Evolutionary conservation across 208 protist genomes (phyloP), one percentile per base, ranked within the genome.

Genomic region (Trypanosoma cruzi): DNA sequence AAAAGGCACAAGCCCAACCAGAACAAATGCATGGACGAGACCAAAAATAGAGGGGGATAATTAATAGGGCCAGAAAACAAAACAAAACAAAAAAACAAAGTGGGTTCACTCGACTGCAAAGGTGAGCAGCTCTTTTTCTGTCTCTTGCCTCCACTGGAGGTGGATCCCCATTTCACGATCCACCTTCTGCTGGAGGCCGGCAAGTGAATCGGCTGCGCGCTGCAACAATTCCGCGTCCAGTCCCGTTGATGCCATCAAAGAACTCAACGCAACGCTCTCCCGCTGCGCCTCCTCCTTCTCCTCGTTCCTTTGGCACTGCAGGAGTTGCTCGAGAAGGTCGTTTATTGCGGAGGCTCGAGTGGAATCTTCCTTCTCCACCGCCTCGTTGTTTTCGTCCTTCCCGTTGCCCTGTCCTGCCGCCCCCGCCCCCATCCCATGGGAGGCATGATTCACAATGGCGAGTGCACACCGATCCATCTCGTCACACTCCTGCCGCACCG

Each of bases 41-140:
- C n/a, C n/a, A 44, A 44, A 44, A 44, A 14, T 7, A 44, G 40
- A 14, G 18, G 18, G 8, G 8, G 18, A 44, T 3, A 7, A 16
- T 7, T 16, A 44, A 44, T 44, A 14, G 18, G 8, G 40, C 40
- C 40, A 44, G 13, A 44, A 16, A 44, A 44, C 7, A 44, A 44
- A 44, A 16, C 3, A 53, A 44, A 22, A 37, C 62, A 70, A 65
- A 44, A 37, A 70, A 48, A 55, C 34, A 71, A 29, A 77, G 18
- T 40, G 14, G 28, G 20, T 13, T 48, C 26, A 65, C 14, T 70
- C 31, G 34, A 44, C 55, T 4, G 57, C 22, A 40, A 68, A 40
- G 34, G 28, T 14, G 26, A 49, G 8, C 58, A 76, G 36, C 29
- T 76, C 71, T 1, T 76, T 57, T 20, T 76, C 64, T 32, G 49